Base-by-base conservation (phyloP, 192 early-diverging fungal species). In the Backusella sp. region DNA sequence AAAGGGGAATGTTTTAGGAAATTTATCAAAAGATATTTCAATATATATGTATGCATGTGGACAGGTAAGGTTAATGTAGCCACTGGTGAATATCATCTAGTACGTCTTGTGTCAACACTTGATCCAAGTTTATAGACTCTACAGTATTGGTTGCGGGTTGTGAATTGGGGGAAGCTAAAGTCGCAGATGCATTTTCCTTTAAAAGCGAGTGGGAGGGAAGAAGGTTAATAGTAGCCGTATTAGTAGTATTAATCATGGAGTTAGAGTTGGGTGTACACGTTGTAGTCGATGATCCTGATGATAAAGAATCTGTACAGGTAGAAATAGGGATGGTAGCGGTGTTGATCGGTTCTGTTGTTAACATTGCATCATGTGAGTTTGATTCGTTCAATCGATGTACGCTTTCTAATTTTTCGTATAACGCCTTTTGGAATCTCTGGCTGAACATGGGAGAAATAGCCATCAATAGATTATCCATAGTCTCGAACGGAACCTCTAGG, bases 401-500 rank as follows among this genome's bases (percentile, higher is more conserved):
- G 28, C 36, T 41, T 67, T 70, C 68, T 49, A 84, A 62, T 65
- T 84, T 84, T 49, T 76, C 37, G 72, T 72, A 76, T 4, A 84
- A 66, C 4, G 74, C 75, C 28, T 78, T 66, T 66, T 84, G 77
- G 56, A 84, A 84, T 37, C 68, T 65, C 52, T 81, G 69, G 26
- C 73, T 46, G 70, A 84, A 84, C 71, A 79, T 73, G 8, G 83
- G 80, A 76, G 77, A 79, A 6, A 68, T 52, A 0, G 74, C 65
- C 80, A 81, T 77, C 5, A 84, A 69, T 35, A 84, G 49, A 67
- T 75, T 76, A 23, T 84, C 83, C 80, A 84, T 84, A 19, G 80
- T 82, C 67, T 84, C 83, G 72, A 81, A 84, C 8, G 75, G 71
- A 32, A 76, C 62, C 4, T 77, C 68, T 1, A 82, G 28, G 32